Evolutionary conservation across 768 basidiomycete species (phyloP).

Genomic region (Lanmaoa pseudosensibilis): DNA sequence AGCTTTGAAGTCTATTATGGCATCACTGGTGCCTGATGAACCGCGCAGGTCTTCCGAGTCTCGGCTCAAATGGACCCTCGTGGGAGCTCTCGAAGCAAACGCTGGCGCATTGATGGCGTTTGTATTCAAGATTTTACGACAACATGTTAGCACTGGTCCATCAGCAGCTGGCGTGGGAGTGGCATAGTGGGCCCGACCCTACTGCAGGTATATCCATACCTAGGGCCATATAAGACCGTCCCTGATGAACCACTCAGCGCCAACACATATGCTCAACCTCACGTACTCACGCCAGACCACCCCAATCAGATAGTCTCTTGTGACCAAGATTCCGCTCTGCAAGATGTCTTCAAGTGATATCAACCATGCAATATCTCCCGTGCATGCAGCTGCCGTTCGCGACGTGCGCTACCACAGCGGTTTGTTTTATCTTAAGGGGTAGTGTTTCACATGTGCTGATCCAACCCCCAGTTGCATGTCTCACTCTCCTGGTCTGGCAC

Average conservation of each 20-base stretch:
- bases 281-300: background rate
- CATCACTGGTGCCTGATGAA: too few species aligned
- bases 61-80: too few species aligned
- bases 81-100: too few species aligned
- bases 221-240: background rate
- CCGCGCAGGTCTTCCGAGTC: too few species aligned
- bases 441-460: slow-evolving; percentile 1
- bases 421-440: background rate
- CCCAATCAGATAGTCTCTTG: background rate
- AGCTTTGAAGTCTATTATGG: too few species aligned
- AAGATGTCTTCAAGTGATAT: background rate
- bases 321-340: background rate
- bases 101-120: background rate
- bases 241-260: background rate
- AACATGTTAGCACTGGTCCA: background rate
- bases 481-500: slow-evolving; percentile 16
- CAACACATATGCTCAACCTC: background rate
- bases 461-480: slow-evolving; percentile 6
- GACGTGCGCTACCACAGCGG: slow-evolving; percentile 15
- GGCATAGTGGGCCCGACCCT: background rate
- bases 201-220: background rate
- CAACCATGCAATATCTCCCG: background rate
- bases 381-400: background rate
- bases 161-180: background rate
- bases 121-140: background rate